phyloP scores from a whole-genome alignment of 495 filamentous ascomycete genomes.

The Podospora didyma region DNA sequence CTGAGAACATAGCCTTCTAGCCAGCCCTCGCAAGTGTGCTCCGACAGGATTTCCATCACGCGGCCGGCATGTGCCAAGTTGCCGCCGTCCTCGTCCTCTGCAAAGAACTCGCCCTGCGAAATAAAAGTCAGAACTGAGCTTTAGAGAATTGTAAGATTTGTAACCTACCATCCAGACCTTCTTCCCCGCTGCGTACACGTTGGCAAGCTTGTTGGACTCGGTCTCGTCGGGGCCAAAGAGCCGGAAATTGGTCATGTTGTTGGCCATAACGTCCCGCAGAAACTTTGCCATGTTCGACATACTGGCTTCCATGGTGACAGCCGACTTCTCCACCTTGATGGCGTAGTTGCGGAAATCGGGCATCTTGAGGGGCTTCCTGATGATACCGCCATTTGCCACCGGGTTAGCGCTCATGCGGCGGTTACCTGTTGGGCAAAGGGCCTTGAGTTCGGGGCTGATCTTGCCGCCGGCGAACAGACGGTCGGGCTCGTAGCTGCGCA shows the following conservation, averaged over 20 bases:
- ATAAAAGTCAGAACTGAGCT: no score
- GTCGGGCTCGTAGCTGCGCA: conserved; percentile 65
- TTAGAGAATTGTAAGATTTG: no score
- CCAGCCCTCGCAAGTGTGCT: conserved; percentile 75
- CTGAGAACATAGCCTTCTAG: conserved; percentile 70
- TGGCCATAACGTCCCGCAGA: conserved; percentile 56
- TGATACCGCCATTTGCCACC: conserved; percentile 61
- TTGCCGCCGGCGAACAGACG: conserved; percentile 59
- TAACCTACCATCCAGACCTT: conserved; percentile 79
- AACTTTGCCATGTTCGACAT: conserved; percentile 64
- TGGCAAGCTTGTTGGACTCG: conserved; percentile 67
- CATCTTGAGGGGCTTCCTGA: conserved; percentile 58
- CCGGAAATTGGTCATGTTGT: conserved; percentile 61
- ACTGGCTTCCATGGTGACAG: conserved; percentile 46
- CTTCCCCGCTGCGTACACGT: conserved; percentile 64
- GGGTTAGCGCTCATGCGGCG: conserved; percentile 70
- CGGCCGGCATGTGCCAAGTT: conserved; percentile 60
- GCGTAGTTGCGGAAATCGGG: conserved; percentile 63
- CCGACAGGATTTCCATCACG: conserved; percentile 75
- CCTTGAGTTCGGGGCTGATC: conserved; percentile 55
- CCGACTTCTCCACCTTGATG: conserved; percentile 50
- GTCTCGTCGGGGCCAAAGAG: conserved; percentile 75
- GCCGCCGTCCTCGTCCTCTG: conserved; percentile 64
- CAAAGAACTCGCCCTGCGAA: conserved; percentile 69
- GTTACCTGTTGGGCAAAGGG: conserved; percentile 55